Evolutionary conservation across 2,329 filamentous ascomycete genomes (phyloP), one percentile per base, ranked within the genome.

Genomic region (Graphilbum ipis-grandicollis): DNA sequence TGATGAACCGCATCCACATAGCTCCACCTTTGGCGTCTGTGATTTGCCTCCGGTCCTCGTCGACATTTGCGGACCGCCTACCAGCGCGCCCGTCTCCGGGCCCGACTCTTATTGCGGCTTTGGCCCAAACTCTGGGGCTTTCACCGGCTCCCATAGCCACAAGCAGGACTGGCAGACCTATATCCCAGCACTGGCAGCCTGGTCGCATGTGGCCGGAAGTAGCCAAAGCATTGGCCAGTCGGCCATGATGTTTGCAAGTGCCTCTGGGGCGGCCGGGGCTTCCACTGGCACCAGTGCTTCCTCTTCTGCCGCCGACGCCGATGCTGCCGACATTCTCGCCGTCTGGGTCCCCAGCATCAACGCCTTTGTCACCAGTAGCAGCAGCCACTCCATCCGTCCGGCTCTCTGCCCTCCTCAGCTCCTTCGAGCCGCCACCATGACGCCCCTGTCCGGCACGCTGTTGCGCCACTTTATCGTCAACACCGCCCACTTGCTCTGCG

Each of bases 401-500:
- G n/a, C n/a, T n/a, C n/a, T n/a, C n/a, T n/a, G n/a, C n/a, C n/a
- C n/a, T 18, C 28, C 15, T 26, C 33, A 31, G 26, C 36, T 4
- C 31, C 42, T 39, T 34, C 31, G 41, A 3, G 40, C 37, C 14
- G 37, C 39, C n/a, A 30, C 38, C 17, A 37, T 47, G 39, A 46
- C 45, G 19, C 42, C 43, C 4, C 33, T 42, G n/a, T 47, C 45
- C 21, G 14, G 38, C 2, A 33, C 35, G 13, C 35, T 47, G 33
- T 41, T 47, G 33, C 42, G 45, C 6, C 39, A 42, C 29, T 46
- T 39, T 35, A 41, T 47, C 13, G 39, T 42, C 22, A 34, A 41
- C 36, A 34, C 42, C 4, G 39, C 36, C 13, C 38, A 39, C 4
- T 25, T 19, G 4, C 29, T 46, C 14, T 33, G 39, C n/a, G 40